Base-by-base conservation (phyloP, 148 eudicot genomes). In the Persicaria maculosa region DNA sequence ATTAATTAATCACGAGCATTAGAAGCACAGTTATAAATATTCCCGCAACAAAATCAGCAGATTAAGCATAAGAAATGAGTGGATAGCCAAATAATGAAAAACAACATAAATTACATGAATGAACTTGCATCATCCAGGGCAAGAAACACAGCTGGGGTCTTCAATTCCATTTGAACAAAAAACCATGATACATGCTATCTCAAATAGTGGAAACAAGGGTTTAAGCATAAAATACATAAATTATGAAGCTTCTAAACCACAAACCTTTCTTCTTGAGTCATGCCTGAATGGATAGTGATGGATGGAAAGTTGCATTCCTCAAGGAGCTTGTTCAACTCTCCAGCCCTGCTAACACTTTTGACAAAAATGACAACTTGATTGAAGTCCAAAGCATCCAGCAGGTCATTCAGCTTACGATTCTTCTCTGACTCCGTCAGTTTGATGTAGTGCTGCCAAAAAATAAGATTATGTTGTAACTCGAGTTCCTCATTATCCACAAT, bases 181-280 rank as follows among this genome's bases (percentile, higher is more conserved):
- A 62, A 10, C 9, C 44, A 65, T 14, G 6, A 14, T 40, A 65
- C 47, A 53, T 14, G 9, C 9, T 20, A 20, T 2, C 6, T 55
- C 11, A 20, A 48, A 59, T 12, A 20, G 40, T 19, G 22, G 10
- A 20, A 22, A 20, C 12, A 9, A 31, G 40, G 40, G 40, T 31
- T 31, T 2, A 31, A 31, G 40, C 40, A 31, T 31, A 31, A 0
- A 19, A 10, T 25, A 65, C 14, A 20, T 25, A 59, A 4, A 19
- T 59, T 25, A 65, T 9, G 20, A 65, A 15, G 9, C 8, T 36
- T 16, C 8, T 14, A 36, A 19, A 74, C 4, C 31, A 55, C 83
- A 76, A 36, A 83, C 98, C 98, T 94, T 77, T 94, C 98, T 87
- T 94, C 98, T 76, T 94, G 98, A 20, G 98, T 85, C 98, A 94